Percentiles rank a stretch among this genome's conserved stretches.
Evolutionary conservation across 305 asterid species (phyloP).

Genomic region (Fraxinus nigra): DNA sequence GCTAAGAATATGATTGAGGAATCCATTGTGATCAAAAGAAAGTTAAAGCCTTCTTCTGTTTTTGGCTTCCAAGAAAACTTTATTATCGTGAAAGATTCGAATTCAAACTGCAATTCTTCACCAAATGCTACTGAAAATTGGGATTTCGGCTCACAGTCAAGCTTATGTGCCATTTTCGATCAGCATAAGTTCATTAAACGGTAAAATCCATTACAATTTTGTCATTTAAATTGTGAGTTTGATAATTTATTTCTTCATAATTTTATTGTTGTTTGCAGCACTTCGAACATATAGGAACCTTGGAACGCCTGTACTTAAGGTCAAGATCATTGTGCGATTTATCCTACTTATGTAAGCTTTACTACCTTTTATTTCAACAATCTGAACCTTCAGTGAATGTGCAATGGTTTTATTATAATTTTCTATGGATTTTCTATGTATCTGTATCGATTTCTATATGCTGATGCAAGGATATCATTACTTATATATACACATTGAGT

Average conservation of each 20-base stretch:
- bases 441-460: background rate
- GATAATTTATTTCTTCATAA: background rate
- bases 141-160: background rate
- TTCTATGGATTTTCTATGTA: background rate
- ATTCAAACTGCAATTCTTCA: constrained; percentile 29
- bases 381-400: background rate
- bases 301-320: background rate
- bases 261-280: background rate
- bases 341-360: background rate
- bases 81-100: constrained; percentile 19
- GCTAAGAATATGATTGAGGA: background rate
- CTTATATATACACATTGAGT: background rate
- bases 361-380: background rate
- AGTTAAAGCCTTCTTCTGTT: constrained; percentile 18
- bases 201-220: background rate
- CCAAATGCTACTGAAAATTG: constrained; percentile 23
- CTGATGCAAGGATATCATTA: background rate
- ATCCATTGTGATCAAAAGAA: background rate
- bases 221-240: background rate
- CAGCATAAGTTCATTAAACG: background rate
- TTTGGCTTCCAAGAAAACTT: constrained; percentile 39
- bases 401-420: background rate
- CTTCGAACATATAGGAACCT: background rate
- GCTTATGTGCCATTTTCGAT: background rate
- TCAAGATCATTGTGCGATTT: background rate